Percentiles rank a stretch among this genome's conserved stretches.
phyloP scores from a whole-genome alignment of 371 early-diverging fungal species.

The Lichtheimia ramosa region DNA sequence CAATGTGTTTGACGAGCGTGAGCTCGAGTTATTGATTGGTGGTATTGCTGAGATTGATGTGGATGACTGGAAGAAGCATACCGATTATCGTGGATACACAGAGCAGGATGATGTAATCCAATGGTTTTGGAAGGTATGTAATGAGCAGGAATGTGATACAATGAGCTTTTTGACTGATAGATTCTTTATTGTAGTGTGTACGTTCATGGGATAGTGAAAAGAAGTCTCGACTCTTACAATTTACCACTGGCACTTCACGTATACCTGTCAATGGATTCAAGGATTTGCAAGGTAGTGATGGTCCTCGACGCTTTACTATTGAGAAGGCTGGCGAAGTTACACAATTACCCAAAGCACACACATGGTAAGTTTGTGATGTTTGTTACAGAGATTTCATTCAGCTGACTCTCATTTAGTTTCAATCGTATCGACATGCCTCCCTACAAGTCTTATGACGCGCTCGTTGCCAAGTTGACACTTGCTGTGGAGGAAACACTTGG shows the following conservation, averaged over 20 bases:
- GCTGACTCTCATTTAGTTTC: conserved; percentile 60
- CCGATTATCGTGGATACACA: conserved; percentile 95
- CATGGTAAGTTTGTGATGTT: conserved; percentile 65
- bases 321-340: conserved; percentile 87
- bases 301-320: conserved; percentile 93
- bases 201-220: conserved; percentile 88
- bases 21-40: conserved; percentile 95
- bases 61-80: conserved; percentile 99
- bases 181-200: conserved; percentile 55
- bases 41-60: conserved; percentile 98
- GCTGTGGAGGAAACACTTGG: conserved; percentile 93
- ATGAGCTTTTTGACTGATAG: background rate
- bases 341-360: conserved; percentile 91
- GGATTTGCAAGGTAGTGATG: conserved; percentile 95
- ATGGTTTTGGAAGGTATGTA: conserved; percentile 93
- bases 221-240: conserved; percentile 92
- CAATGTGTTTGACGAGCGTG: conserved; percentile 95
- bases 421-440: conserved; percentile 94
- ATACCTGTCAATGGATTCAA: conserved; percentile 98
- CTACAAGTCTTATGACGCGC: conserved; percentile 67
- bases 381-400: background rate
- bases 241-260: conserved; percentile 96
- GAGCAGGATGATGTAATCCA: conserved; percentile 91
- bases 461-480: conserved; percentile 80
- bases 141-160: background rate